Conservation (phyloP, 371 early-diverging fungal species). For the Saksenaea vasiformis region DNA sequence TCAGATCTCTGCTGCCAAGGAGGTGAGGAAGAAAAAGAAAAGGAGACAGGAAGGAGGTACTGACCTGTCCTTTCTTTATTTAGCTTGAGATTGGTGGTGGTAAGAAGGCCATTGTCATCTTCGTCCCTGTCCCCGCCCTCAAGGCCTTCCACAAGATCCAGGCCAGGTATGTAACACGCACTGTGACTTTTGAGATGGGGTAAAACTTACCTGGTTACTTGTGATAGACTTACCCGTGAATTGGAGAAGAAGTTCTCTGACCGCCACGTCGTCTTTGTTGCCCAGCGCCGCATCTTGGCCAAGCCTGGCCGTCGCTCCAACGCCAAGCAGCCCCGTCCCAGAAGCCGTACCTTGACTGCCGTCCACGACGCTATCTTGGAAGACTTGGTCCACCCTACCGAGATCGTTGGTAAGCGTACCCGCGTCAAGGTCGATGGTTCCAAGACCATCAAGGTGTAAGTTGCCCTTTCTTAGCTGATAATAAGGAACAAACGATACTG, state of each 20-base stretch:
- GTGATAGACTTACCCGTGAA: constrained; percentile 83
- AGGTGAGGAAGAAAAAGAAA: constrained; percentile 59
- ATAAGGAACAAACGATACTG: not conserved
- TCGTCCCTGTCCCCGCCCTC: constrained; percentile 91
- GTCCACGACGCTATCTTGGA: constrained; percentile 96
- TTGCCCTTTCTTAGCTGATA: not conserved
- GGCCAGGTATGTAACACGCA: constrained; percentile 54
- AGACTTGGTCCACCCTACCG: constrained; percentile 96
- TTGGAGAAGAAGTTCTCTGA: constrained; percentile 99
- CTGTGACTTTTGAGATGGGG: not conserved
- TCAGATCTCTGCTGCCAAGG: constrained; percentile 90
- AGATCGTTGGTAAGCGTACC: constrained; percentile 96
- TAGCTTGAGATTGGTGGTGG: constrained; percentile 90
- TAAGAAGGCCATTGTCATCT: constrained; percentile 94
- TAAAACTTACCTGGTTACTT: not conserved
- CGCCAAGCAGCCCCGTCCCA: constrained; percentile 88
- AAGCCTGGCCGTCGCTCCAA: constrained; percentile 88
- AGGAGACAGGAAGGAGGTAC: not conserved
- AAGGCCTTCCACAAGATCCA: constrained; percentile 94
- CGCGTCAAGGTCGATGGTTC: constrained; percentile 93
- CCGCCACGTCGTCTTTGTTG: constrained; percentile 94
- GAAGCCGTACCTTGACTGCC: constrained; percentile 92
- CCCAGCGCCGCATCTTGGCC: constrained; percentile 88
- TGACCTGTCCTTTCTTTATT: constrained; percentile 6
- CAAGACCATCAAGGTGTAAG: constrained; percentile 90